Conservation (phyloP, 768 basidiomycete genomes). For the Chiua virens region DNA sequence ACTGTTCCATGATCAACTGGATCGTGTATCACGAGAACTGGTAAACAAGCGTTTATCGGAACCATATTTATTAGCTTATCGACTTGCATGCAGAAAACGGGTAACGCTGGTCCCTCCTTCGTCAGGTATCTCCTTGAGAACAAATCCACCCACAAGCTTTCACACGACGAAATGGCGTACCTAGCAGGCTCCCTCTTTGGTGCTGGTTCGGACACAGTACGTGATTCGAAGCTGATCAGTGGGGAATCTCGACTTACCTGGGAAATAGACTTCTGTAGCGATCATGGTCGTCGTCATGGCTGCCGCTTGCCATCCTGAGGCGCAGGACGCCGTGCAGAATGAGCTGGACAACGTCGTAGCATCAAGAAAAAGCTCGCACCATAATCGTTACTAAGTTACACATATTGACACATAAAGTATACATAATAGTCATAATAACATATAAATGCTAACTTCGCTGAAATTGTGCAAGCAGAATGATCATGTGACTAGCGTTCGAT, state of each 20-base stretch:
- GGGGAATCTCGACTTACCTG: too few relatives aligned
- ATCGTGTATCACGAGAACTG: conserved; percentile 46
- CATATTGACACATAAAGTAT: too few relatives aligned
- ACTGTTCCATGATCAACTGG: conserved; percentile 54
- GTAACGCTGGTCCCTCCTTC: conserved; percentile 42
- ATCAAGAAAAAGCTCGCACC: too few relatives aligned
- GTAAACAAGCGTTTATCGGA: conserved; percentile 24
- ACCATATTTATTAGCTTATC: background rate
- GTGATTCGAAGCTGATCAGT: conserved; percentile 1
- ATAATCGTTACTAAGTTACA: too few relatives aligned
- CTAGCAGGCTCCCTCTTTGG: conserved; percentile 66
- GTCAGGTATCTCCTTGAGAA: conserved; percentile 58
- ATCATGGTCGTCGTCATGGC: conserved; percentile 60
- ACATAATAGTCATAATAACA: too few relatives aligned
- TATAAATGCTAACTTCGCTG: too few relatives aligned
- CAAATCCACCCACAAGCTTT: conserved; percentile 52
- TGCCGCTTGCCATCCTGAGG: conserved; percentile 53
- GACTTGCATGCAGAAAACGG: conserved; percentile 15
- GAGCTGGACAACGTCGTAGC: conserved; percentile 55
- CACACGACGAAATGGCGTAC: conserved; percentile 59
- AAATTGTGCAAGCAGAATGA: too few relatives aligned
- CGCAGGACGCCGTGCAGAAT: conserved; percentile 50
- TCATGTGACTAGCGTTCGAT: too few relatives aligned
- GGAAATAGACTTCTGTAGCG: conserved; percentile 48
- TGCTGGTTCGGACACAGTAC: conserved; percentile 60